Evolutionary conservation across 2,329 filamentous ascomycete genomes (phyloP), one percentile per base, ranked within the genome.

Genomic region (Chaetomiaceae sp.): DNA sequence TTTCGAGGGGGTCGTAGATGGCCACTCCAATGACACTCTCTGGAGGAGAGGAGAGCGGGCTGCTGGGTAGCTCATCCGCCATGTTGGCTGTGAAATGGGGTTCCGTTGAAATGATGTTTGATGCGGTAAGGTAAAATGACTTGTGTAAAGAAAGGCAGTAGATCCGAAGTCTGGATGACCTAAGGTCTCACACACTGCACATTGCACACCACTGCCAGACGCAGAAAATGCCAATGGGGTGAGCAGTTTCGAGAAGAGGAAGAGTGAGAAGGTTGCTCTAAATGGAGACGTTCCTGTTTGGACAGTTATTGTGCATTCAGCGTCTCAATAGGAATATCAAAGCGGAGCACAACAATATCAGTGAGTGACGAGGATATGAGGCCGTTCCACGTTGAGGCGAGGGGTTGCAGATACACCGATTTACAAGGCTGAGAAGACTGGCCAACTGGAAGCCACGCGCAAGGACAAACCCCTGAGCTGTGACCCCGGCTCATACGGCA

Each of bases 361-460:
- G 14, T 23, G 38, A 2, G 19, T 12, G 12, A 33, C 11, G 17
- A n/a, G 37, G 37, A 11, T 23, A 11, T 31, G 27, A 31, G 9
- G 27, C 8, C 8, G 27, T 9, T 31, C 8, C 27, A 31, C 8
- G 27, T 31, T 9, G 36, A 11, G 46, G n/a, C n/a, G n/a, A n/a
- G n/a, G n/a, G n/a, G n/a, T 17, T 19, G 25, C 17, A 14, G 46
- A 2, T 33, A 31, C 19, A n/a, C 6, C 17, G 31, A 7, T 23
- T 55, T 47, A 55, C 43, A 51, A 55, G 53, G 43, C 47, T 55
- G 53, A 40, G n/a, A n/a, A n/a, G n/a, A n/a, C n/a, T n/a, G n/a
- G n/a, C n/a, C n/a, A n/a, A n/a, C n/a, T n/a, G n/a, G n/a, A n/a
- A n/a, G n/a, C n/a, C n/a, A n/a, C n/a, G n/a, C n/a, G n/a, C n/a